phyloP scores from a whole-genome alignment of 805 yeast species.

The Myxozyma monticola region DNA sequence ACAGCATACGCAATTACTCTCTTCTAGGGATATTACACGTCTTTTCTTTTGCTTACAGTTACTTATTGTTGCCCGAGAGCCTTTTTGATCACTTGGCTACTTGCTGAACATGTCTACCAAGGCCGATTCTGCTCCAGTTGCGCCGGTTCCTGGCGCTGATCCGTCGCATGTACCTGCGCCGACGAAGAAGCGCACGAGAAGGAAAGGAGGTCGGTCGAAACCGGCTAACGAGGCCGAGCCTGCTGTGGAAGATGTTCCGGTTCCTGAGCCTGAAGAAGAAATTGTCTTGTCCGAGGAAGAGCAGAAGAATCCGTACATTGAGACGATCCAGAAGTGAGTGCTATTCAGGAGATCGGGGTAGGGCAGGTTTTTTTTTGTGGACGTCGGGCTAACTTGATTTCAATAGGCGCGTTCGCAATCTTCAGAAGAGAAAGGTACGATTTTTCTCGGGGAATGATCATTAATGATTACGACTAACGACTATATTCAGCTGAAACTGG shows the following conservation, averaged over 20 bases:
- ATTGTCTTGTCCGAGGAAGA: slow-evolving; percentile 1
- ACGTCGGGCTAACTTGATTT: neutral
- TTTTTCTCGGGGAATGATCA: neutral
- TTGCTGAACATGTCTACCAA: no score
- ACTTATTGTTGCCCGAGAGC: no score
- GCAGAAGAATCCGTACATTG: slow-evolving; percentile 24
- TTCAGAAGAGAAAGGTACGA: slow-evolving; percentile 39
- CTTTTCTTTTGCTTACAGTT: no score
- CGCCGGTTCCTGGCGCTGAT: no score
- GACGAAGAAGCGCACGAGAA: no score
- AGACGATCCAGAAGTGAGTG: slow-evolving; percentile 22
- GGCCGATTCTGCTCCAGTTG: no score
- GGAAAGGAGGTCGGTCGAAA: neutral
- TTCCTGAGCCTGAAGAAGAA: neutral
- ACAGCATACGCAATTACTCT: no score
- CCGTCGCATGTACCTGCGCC: no score
- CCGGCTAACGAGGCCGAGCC: neutral
- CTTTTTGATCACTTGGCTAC: no score
- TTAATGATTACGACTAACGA: neutral
- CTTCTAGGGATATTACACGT: no score
- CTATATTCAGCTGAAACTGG: slow-evolving; percentile 28
- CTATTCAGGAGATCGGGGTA: no score
- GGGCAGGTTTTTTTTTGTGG: neutral
- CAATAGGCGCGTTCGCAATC: slow-evolving; percentile 39
- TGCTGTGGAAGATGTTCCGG: neutral